These are phyloP conservation scores for Kitagawia praeruptora DNA, from an alignment of 129 eudicot species.

Conservation along the genomic window DNA sequence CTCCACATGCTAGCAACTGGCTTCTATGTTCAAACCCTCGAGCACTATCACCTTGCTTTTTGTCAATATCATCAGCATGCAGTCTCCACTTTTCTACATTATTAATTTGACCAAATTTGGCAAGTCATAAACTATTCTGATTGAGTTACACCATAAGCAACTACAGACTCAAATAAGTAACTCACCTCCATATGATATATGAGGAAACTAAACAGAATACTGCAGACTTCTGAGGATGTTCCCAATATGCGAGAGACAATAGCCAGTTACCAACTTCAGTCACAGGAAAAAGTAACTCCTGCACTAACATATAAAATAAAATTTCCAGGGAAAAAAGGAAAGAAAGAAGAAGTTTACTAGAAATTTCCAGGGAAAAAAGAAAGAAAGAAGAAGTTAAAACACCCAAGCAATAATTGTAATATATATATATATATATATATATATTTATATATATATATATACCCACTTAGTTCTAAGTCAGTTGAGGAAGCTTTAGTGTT, in stretches of 20 bases:
- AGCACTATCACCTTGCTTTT: slow-evolving; percentile 13
- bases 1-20: slow-evolving; percentile 18
- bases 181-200: slow-evolving; percentile 60
- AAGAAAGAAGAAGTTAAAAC: too few relatives aligned
- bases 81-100: slow-evolving; percentile 23
- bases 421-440: too few relatives aligned
- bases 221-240: slow-evolving; percentile 57
- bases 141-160: background rate
- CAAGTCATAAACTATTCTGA: background rate
- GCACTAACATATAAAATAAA: slow-evolving; percentile 21
- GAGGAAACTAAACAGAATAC: slow-evolving; percentile 55
- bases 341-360: background rate
- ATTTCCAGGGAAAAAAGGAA: background rate
- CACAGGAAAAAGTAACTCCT: slow-evolving; percentile 73
- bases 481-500: too few relatives aligned
- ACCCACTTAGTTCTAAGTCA: too few relatives aligned
- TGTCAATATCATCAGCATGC: slow-evolving; percentile 12
- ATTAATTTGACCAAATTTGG: slow-evolving; percentile 20
- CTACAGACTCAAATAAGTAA: slow-evolving; percentile 4
- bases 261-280: slow-evolving; percentile 36
- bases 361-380: too few relatives aligned
- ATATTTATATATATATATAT: too few relatives aligned
- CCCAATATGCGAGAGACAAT: slow-evolving; percentile 49
- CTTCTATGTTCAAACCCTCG: slow-evolving; percentile 16
- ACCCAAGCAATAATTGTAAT: too few relatives aligned